A percentile compares a stretch with the other conserved stretches of the same genome.
Conservation (phyloP, 2,329 filamentous ascomycete genomes). For the Ceratocystis albifundus region DNA sequence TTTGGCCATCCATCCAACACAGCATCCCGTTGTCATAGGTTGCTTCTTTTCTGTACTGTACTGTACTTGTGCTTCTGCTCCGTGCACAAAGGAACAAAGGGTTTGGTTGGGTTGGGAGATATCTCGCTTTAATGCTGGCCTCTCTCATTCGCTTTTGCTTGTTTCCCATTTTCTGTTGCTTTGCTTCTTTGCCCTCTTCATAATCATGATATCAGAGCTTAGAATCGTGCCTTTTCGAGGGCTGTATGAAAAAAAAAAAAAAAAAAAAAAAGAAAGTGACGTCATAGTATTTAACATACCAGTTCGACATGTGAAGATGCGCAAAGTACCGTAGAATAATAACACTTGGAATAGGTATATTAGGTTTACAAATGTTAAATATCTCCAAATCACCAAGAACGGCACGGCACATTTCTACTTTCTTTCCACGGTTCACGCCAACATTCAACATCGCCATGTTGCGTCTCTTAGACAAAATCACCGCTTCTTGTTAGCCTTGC, state of each 20-base stretch:
- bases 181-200: background rate
- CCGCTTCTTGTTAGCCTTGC: slow-evolving; percentile 43
- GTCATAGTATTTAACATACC: background rate
- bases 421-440: background rate
- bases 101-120: background rate
- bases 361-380: background rate
- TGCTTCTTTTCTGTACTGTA: background rate
- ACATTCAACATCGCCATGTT: background rate
- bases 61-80: background rate
- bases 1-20: background rate
- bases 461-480: slow-evolving; percentile 25
- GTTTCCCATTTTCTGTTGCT: background rate
- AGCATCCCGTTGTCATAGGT: background rate
- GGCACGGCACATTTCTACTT: background rate
- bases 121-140: background rate
- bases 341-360: background rate
- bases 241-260: background rate
- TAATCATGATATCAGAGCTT: background rate
- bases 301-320: background rate
- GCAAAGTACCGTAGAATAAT: background rate
- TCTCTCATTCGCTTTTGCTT: too few relatives aligned
- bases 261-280: too few relatives aligned
- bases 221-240: background rate
- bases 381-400: background rate
- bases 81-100: background rate